Evolutionary conservation across 768 basidiomycete genomes (phyloP), one percentile per base, ranked within the genome.

Genomic region (Tylopilus subfusipes): DNA sequence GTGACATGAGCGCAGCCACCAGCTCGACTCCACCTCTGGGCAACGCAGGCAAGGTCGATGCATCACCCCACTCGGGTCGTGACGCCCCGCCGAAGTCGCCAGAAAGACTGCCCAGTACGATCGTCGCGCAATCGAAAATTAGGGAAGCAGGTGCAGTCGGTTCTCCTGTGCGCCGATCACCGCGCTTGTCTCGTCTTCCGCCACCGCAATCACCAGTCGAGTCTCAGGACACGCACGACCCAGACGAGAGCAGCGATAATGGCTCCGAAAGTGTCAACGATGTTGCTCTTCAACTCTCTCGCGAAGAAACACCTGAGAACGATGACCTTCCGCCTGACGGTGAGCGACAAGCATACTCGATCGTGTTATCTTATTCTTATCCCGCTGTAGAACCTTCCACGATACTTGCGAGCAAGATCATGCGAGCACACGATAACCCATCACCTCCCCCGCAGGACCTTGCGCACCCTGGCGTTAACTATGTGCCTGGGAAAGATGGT

Each of bases 341-440:
- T 79, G 43, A 59, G 68, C 48, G 27, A 50, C 50, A 36, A 30
- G 24, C 43, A 4, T 30, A 31, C 50, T 13, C 30, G 42, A 45
- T 34, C 46, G 38, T 55, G 49, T 48, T 48, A 30, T 44, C 48
- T 60, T 27, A 52, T 51, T 22, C 57, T 59, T 47, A 12, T 39
- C 34, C 40, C n/a, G 22, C 18, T 36, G 25, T 57, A 82, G 88
- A 90, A 64, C 87, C 86, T 10, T 80, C 86, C 2, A 85, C 86
- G 52, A 76, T 77, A 5, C 73, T 91, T 46, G 89, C 85, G 30
- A 80, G 74, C 57, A 82, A 72, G 69, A 81, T 91, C 43, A 77
- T 85, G 42, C 78, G 82, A 47, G 88, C 89, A 48, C 80, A 82
- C 53, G 83, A 82, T 61, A 91, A 91, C 62, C 89, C 89, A 18